phyloP scores from a whole-genome alignment of 192 early-diverging fungal genomes.

The Podila minutissima region DNA sequence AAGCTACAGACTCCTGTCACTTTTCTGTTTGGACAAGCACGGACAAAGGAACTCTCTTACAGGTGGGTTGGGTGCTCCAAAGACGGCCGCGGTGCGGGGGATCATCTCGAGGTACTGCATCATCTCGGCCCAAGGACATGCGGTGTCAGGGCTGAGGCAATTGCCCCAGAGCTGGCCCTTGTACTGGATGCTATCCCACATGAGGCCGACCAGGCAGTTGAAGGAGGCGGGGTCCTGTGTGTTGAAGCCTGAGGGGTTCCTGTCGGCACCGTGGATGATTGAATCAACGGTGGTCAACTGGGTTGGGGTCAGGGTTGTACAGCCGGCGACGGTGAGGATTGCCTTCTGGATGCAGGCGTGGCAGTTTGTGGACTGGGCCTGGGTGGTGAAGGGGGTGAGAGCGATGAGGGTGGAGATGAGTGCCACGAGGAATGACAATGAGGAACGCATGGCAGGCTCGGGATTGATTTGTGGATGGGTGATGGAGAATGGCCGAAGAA shows the following conservation, averaged over 20 bases:
- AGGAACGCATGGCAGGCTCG: slow-evolving; percentile 8
- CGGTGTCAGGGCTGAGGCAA: slow-evolving; percentile 11
- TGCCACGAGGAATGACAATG: not conserved
- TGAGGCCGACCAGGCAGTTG: slow-evolving; percentile 18
- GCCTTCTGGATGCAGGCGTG: slow-evolving; percentile 23
- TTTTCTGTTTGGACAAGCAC: slow-evolving; percentile 15
- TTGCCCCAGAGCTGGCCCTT: slow-evolving; percentile 32
- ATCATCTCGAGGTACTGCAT: slow-evolving; percentile 49
- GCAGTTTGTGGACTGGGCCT: slow-evolving; percentile 23
- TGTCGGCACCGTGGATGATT: slow-evolving; percentile 13
- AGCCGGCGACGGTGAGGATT: slow-evolving; percentile 12
- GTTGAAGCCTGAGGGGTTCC: not conserved
- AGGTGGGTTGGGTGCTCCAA: slow-evolving; percentile 21
- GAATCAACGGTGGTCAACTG: slow-evolving; percentile 16
- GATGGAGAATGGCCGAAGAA: too few relatives aligned
- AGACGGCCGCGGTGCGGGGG: slow-evolving; percentile 27
- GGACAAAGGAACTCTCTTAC: slow-evolving; percentile 11
- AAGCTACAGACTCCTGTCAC: slow-evolving; percentile 4
- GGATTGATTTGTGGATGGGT: too few relatives aligned
- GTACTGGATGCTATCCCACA: slow-evolving; percentile 47
- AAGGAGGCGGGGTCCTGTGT: slow-evolving; percentile 16
- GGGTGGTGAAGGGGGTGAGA: not conserved
- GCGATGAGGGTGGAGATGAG: slow-evolving; percentile 10
- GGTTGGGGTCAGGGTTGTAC: slow-evolving; percentile 3
- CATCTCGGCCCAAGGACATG: slow-evolving; percentile 43